Base-by-base conservation (phyloP, 1,284 basidiomycete species). In the Exobasidium cylindrosporum region DNA sequence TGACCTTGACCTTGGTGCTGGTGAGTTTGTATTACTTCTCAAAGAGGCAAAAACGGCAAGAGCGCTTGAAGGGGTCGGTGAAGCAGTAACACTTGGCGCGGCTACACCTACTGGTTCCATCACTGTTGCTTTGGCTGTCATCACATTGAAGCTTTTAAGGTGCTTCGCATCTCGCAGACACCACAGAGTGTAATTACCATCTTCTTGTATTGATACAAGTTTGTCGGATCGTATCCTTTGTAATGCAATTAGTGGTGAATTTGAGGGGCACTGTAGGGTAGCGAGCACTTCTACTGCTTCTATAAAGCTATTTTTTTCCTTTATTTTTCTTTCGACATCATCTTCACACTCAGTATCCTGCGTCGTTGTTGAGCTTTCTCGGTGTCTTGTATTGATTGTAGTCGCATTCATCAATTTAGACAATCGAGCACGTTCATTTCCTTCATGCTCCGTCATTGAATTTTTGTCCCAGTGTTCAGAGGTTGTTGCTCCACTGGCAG, bases 171-270 rank as follows among this genome's bases (percentile, higher is more conserved):
- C 64, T 4, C 49, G 13, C 3, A 68, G 17, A 2, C 65, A 69
- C 70, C 70, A 72, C 14, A 66, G 11, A 0, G 63, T 66, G 29
- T 69, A 54, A 6, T 28, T 46, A 3, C 70, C 70, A 5, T 67
- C 68, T n/a, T 64, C 61, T 29, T 72, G 70, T 1, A 68, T 57
- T 5, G 64, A 61, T 2, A 67, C 32, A 23, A 72, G 17, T 44
- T 21, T 40, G 35, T 40, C 35, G 10, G 35, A 40, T 10, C 10
- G 17, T 7, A 40, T 7, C 7, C 35, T 40, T 17, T 10, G 10
- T 10, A 40, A 17, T 7, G 35, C 7, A 40, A 40, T 40, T 17
- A 40, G 10, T 10, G 35, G 35, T 40, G 35, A 40, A 17, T 17
- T 40, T 7, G 35, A 40, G 35, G 35, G 35, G 35, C 10, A 40